Conservation (phyloP, 2,329 filamentous ascomycete genomes). For the Acrodontium crateriforme region DNA sequence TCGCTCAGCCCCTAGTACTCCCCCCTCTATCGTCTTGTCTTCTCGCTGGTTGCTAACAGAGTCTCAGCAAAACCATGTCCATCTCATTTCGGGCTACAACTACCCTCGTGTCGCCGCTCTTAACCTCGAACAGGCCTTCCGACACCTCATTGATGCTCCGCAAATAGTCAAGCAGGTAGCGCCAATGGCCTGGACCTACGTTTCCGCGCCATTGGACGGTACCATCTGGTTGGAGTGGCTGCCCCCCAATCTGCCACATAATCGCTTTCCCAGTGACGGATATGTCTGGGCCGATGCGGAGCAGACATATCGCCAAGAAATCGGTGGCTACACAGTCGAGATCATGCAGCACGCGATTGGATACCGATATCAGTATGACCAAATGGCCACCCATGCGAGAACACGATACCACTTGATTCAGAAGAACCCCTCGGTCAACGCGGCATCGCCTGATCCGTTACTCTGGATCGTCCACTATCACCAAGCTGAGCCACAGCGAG, state of each 20-base stretch:
- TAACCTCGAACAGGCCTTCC: constrained; percentile 62
- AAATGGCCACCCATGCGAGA: constrained; percentile 60
- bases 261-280: constrained; percentile 77
- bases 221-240: constrained; percentile 82
- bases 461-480: constrained; percentile 90
- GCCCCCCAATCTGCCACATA: constrained; percentile 54
- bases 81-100: constrained; percentile 71
- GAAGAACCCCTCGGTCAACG: constrained; percentile 56
- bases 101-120: constrained; percentile 63
- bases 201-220: constrained; percentile 69
- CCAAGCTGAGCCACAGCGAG: constrained; percentile 57
- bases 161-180: constrained; percentile 73
- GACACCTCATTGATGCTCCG: constrained; percentile 71
- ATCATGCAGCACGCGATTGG: constrained; percentile 73
- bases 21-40: neutral
- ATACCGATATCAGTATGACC: constrained; percentile 55
- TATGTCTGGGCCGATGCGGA: constrained; percentile 83
- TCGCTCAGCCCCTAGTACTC: constrained; percentile 31
- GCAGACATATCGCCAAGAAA: constrained; percentile 60
- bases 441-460: constrained; percentile 60
- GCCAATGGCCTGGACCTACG: constrained; percentile 86
- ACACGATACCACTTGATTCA: constrained; percentile 74
- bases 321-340: constrained; percentile 65
- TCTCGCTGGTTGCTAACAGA: constrained; percentile 3
- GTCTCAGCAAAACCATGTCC: constrained; percentile 67